phyloP scores from a whole-genome alignment of 805 yeast genomes.

The Yamadazyma nakazawae region DNA sequence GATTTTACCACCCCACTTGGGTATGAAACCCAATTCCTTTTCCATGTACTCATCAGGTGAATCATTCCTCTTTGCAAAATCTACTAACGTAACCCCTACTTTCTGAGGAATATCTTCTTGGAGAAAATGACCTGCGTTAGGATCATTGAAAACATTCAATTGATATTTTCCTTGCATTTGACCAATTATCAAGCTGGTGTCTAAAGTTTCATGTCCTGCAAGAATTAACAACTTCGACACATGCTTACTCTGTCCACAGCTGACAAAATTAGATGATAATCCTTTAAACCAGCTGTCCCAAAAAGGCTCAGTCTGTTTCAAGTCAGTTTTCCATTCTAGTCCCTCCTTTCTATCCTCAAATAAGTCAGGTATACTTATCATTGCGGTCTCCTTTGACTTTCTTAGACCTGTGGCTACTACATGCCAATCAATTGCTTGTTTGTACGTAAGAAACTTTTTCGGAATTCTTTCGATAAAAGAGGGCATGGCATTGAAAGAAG shows the following conservation, averaged over 20 bases:
- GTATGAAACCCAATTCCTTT: constrained; percentile 29
- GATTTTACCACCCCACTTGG: constrained; percentile 39
- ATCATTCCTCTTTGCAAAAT: constrained; percentile 48
- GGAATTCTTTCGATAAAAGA: constrained; percentile 69
- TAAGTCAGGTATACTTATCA: constrained; percentile 73
- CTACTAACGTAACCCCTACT: constrained; percentile 53
- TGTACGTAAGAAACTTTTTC: constrained; percentile 44
- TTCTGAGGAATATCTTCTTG: constrained; percentile 86
- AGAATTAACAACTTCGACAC: constrained; percentile 68
- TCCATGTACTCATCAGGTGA: constrained; percentile 27
- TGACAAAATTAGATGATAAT: constrained; percentile 52
- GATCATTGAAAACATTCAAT: constrained; percentile 62
- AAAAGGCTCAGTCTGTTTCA: constrained; percentile 55
- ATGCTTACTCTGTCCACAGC: constrained; percentile 27
- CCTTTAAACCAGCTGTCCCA: constrained; percentile 86
- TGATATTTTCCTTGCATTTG: constrained; percentile 99
- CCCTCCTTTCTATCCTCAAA: constrained; percentile 26
- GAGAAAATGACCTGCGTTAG: constrained; percentile 78
- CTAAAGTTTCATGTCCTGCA: constrained; percentile 88
- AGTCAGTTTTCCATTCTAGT: constrained; percentile 61
- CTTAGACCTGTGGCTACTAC: constrained; percentile 49
- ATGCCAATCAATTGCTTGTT: constrained; percentile 82
- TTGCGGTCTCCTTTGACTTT: constrained; percentile 59
- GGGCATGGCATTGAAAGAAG: constrained; percentile 65
- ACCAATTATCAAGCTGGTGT: constrained; percentile 82